These are phyloP conservation scores for Kalaharituber pfeilii DNA, from an alignment of 2,329 filamentous ascomycete genomes.

Conservation along the genomic window DNA sequence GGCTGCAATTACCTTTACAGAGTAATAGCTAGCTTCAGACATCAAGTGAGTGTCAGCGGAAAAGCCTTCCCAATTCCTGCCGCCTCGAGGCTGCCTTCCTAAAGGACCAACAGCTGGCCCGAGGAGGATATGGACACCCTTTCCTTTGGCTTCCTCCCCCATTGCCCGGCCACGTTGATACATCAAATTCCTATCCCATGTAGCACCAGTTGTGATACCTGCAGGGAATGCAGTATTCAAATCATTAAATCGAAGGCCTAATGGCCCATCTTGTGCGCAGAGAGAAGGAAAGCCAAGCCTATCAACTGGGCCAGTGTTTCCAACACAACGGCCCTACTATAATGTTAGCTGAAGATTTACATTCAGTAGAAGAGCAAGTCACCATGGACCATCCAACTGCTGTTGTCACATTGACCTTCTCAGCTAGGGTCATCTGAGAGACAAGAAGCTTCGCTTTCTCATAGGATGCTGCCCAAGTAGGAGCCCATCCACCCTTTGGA, in stretches of 20 bases:
- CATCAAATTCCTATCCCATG: constrained; percentile 61
- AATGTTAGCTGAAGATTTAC: too few species aligned
- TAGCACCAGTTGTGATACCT: constrained; percentile 73
- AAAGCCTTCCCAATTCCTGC: constrained; percentile 85
- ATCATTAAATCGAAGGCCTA: constrained; percentile 66
- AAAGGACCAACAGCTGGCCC: constrained; percentile 71
- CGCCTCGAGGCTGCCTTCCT: constrained; percentile 66
- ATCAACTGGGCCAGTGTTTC: constrained; percentile 48
- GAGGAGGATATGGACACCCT: constrained; percentile 60
- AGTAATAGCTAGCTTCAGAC: constrained; percentile 59
- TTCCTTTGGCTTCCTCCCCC: constrained; percentile 54
- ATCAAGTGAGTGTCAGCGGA: constrained; percentile 72
- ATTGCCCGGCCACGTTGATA: constrained; percentile 52
- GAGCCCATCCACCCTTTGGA: constrained; percentile 50
- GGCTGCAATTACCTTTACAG: constrained; percentile 36
- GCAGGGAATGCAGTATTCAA: constrained; percentile 74
- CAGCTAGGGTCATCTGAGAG: constrained; percentile 58
- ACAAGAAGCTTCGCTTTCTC: constrained; percentile 50
- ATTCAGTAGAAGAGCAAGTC: too few species aligned
- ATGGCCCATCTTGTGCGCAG: constrained; percentile 57
- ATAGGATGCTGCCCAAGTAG: constrained; percentile 53
- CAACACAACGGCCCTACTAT: constrained; percentile 32
- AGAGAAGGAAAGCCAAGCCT: constrained; percentile 53
- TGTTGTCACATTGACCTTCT: constrained; percentile 48
- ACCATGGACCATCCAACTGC: constrained; percentile 39